These are phyloP conservation scores for Mortierella sp. DNA, from an alignment of 371 early-diverging fungal species.

Conservation along the genomic window DNA sequence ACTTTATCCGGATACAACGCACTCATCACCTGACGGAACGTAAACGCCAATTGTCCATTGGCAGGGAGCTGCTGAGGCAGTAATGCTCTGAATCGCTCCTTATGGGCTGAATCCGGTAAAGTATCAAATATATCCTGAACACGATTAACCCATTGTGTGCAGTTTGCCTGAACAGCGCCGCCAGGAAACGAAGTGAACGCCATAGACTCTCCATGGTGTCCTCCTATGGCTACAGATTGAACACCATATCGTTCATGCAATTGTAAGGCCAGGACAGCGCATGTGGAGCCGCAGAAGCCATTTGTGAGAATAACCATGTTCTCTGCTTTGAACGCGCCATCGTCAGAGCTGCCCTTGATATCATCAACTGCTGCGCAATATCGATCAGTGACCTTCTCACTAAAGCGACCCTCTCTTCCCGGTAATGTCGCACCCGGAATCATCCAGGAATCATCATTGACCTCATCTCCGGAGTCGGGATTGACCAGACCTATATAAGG, in stretches of 20 bases:
- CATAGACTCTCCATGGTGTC: slow-evolving; percentile 47
- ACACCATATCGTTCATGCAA: slow-evolving; percentile 44
- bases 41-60: slow-evolving; percentile 45
- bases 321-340: slow-evolving; percentile 24
- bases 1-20: slow-evolving; percentile 21
- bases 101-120: not conserved
- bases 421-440: slow-evolving; percentile 23
- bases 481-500: slow-evolving; percentile 46
- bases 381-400: slow-evolving; percentile 36
- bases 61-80: slow-evolving; percentile 34
- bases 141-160: slow-evolving; percentile 31
- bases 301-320: slow-evolving; percentile 41
- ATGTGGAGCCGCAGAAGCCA: slow-evolving; percentile 49
- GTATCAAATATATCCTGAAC: slow-evolving; percentile 17
- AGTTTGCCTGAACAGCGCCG: slow-evolving; percentile 51
- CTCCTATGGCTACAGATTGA: slow-evolving; percentile 37
- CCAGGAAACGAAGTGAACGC: slow-evolving; percentile 47
- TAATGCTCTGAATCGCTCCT: not conserved
- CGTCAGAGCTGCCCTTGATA: slow-evolving; percentile 6
- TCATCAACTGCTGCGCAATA: slow-evolving; percentile 26
- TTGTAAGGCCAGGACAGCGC: slow-evolving; percentile 48
- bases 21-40: slow-evolving; percentile 50
- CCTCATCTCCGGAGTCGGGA: slow-evolving; percentile 31
- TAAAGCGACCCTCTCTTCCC: slow-evolving; percentile 31
- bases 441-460: slow-evolving; percentile 32